Evolutionary conservation across 169 alveolate species (phyloP).

Genomic region (Cystoisospora suis): DNA sequence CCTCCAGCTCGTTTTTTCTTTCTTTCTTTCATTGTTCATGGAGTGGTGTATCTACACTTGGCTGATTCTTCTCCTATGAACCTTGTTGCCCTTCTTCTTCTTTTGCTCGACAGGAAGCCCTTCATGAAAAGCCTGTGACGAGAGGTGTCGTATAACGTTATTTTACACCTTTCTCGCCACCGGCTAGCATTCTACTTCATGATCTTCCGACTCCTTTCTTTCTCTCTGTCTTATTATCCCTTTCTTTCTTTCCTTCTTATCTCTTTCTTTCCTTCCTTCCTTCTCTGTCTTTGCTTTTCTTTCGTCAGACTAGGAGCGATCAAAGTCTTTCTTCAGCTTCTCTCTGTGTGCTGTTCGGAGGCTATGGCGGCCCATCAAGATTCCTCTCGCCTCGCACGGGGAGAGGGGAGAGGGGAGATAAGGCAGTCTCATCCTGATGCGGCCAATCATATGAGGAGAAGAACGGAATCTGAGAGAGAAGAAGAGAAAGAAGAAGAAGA

Average conservation of each 20-base stretch:
- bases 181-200: neutral
- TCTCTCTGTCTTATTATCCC: neutral
- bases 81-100: neutral
- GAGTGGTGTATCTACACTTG: too few species aligned
- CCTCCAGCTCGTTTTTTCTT: neutral
- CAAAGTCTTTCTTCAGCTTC: neutral
- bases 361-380: neutral
- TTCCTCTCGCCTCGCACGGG: neutral
- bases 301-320: slow-evolving; percentile 1
- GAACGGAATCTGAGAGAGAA: neutral
- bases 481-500: neutral
- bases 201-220: neutral
- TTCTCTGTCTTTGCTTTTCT: neutral
- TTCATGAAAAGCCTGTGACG: neutral
- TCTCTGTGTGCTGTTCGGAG: neutral
- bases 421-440: too few species aligned
- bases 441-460: too few species aligned
- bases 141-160: too few species aligned
- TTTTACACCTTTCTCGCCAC: too few species aligned
- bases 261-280: neutral
- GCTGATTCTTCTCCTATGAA: too few species aligned
- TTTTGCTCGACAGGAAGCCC: neutral
- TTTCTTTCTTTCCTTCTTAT: neutral
- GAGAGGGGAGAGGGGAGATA: neutral
- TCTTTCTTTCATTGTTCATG: too few species aligned